Evolutionary conservation across 1,284 basidiomycete species (phyloP).

Genomic region (Lignosus rhinocerotis): DNA sequence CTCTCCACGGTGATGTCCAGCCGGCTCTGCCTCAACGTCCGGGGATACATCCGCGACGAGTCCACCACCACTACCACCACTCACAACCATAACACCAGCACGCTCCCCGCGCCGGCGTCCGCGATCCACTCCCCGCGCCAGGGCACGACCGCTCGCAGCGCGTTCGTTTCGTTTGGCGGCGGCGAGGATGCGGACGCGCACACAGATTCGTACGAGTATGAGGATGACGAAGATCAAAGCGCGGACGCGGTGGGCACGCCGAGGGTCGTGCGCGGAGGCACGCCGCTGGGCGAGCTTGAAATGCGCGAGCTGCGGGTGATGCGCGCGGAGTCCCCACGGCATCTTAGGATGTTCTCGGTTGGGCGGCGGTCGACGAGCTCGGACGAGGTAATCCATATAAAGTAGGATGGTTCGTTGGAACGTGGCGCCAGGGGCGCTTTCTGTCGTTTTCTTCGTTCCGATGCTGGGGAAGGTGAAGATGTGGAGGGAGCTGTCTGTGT

Average conservation of each 20-base stretch:
- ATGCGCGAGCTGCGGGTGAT: conserved; percentile 42
- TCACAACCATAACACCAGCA: neutral
- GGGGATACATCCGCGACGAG: conserved; percentile 37
- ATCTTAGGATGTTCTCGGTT: conserved; percentile 9
- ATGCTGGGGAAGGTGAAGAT: too few species aligned
- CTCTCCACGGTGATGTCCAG: conserved; percentile 58
- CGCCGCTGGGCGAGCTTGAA: conserved; percentile 38
- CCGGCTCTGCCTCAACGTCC: conserved; percentile 56
- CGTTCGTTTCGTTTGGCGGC: conserved; percentile 1
- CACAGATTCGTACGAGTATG: neutral
- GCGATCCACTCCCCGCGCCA: neutral
- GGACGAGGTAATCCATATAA: neutral
- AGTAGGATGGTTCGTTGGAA: neutral
- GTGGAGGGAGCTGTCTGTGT: neutral
- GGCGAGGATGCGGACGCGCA: neutral
- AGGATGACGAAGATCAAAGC: neutral
- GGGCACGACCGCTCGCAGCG: neutral
- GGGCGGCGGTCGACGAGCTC: neutral
- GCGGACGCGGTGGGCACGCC: neutral
- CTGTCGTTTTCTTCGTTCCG: neutral
- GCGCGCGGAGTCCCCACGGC: conserved; percentile 28
- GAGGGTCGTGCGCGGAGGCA: conserved; percentile 14
- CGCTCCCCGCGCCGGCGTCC: neutral
- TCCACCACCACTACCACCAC: neutral
- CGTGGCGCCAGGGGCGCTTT: neutral